Evolutionary conservation across 2,329 filamentous ascomycete species (phyloP).

Genomic region (Pseudopyrenochaeta lycopersici): DNA sequence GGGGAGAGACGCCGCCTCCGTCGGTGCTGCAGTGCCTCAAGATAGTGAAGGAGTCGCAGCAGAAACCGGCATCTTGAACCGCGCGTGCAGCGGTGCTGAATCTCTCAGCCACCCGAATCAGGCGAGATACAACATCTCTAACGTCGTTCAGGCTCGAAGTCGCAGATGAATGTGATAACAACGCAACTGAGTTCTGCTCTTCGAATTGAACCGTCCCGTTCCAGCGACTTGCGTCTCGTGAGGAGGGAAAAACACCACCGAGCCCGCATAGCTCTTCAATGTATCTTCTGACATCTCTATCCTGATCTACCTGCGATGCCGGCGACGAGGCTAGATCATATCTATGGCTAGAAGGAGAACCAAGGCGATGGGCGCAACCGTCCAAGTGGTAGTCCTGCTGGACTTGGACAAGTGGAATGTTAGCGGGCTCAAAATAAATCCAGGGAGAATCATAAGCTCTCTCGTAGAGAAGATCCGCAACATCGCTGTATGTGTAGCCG

Average conservation of each 20-base stretch:
- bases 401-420: not conserved
- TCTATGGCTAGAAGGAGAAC: too few species aligned
- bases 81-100: too few species aligned
- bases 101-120: too few species aligned
- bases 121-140: too few species aligned
- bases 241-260: conserved; percentile 1
- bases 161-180: not conserved
- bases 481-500: not conserved
- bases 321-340: not conserved
- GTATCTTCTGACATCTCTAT: not conserved
- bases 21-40: too few species aligned
- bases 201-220: not conserved
- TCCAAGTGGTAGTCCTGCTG: not conserved
- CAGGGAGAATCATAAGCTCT: conserved; percentile 1
- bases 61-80: too few species aligned
- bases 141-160: not conserved
- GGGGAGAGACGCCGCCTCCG: too few species aligned
- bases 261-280: conserved; percentile 8
- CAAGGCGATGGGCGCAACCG: not conserved
- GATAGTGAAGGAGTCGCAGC: too few species aligned
- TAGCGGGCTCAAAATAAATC: conserved; percentile 3
- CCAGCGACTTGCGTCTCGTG: not conserved
- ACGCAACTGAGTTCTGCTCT: not conserved
- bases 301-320: not conserved
- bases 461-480: conserved; percentile 1